phyloP scores from a whole-genome alignment of 2,329 filamentous ascomycete species.

The Trichoderma breve region DNA sequence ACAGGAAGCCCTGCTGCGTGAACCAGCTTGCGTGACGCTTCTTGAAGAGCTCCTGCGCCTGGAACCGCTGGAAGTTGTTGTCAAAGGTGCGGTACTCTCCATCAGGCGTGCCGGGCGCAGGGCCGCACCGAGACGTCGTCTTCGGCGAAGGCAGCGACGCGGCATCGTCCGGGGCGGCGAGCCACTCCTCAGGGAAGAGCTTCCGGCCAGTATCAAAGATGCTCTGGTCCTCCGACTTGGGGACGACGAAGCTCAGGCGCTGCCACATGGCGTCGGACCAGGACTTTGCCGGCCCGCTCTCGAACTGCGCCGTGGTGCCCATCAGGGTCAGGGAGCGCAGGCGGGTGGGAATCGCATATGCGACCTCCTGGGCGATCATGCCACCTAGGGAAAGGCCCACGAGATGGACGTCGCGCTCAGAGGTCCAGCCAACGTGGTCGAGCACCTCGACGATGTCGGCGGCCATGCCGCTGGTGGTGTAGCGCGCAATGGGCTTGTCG shows the following conservation, averaged over 20 bases:
- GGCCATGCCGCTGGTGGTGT: constrained; percentile 84
- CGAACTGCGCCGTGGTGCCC: constrained; percentile 59
- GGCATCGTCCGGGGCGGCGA: constrained; percentile 56
- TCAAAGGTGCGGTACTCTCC: constrained; percentile 56
- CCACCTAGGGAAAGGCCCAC: constrained; percentile 82
- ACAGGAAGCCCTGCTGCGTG: constrained; percentile 64
- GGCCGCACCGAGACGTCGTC: constrained; percentile 41
- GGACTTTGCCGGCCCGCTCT: constrained; percentile 53
- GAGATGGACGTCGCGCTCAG: constrained; percentile 56
- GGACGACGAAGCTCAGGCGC: constrained; percentile 58
- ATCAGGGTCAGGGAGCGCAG: constrained; percentile 58
- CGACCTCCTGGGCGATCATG: constrained; percentile 87
- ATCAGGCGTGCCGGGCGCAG: constrained; percentile 27
- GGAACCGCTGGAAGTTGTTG: constrained; percentile 78
- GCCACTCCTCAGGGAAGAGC: constrained; percentile 65
- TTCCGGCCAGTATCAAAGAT: constrained; percentile 63
- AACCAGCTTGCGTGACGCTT: constrained; percentile 60
- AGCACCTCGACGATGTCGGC: constrained; percentile 69
- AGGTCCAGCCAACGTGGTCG: constrained; percentile 67
- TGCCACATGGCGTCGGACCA: constrained; percentile 63
- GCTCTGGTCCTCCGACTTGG: constrained; percentile 66
- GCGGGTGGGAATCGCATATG: constrained; percentile 49
- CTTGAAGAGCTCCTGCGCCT: constrained; percentile 76
- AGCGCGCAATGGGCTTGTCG: constrained; percentile 73
- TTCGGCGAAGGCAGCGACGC: constrained; percentile 47